Evolutionary conservation across 805 yeast species (phyloP).

Genomic region (Wickerhamomyces ciferrii): DNA sequence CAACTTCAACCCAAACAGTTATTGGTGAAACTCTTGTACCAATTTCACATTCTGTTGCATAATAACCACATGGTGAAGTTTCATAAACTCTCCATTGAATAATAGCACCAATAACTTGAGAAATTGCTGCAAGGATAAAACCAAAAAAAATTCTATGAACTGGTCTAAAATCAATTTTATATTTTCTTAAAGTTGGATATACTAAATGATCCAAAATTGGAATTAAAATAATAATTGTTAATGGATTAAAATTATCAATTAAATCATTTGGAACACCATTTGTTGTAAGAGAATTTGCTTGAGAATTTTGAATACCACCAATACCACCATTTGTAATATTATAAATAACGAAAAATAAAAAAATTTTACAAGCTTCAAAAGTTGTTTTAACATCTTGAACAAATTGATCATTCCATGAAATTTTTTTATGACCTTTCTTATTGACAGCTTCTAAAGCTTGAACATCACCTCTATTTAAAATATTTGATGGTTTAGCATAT

Average conservation of each 20-base stretch:
- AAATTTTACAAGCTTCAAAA: constrained; percentile 63
- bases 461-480: not conserved
- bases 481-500: constrained; percentile 49
- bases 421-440: not conserved
- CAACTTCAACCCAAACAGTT: constrained; percentile 60
- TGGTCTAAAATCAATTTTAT: constrained; percentile 52
- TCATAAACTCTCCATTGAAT: constrained; percentile 61
- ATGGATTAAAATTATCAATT: constrained; percentile 66
- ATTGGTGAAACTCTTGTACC: constrained; percentile 23
- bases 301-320: constrained; percentile 28
- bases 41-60: constrained; percentile 43
- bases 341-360: constrained; percentile 63
- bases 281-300: constrained; percentile 64
- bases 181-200: constrained; percentile 43
- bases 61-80: constrained; percentile 65
- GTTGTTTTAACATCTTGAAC: constrained; percentile 67
- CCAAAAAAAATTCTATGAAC: constrained; percentile 66
- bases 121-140: constrained; percentile 49
- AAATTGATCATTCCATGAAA: constrained; percentile 55
- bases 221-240: constrained; percentile 65
- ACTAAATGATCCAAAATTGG: constrained; percentile 57
- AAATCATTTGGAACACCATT: constrained; percentile 77
- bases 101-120: constrained; percentile 35
- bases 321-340: constrained; percentile 69
- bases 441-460: constrained; percentile 12